Percentiles rank a stretch among this genome's conserved stretches.
Evolutionary conservation across 2,329 filamentous ascomycete species (phyloP).

Genomic region (Periglandula ipomoeae): DNA sequence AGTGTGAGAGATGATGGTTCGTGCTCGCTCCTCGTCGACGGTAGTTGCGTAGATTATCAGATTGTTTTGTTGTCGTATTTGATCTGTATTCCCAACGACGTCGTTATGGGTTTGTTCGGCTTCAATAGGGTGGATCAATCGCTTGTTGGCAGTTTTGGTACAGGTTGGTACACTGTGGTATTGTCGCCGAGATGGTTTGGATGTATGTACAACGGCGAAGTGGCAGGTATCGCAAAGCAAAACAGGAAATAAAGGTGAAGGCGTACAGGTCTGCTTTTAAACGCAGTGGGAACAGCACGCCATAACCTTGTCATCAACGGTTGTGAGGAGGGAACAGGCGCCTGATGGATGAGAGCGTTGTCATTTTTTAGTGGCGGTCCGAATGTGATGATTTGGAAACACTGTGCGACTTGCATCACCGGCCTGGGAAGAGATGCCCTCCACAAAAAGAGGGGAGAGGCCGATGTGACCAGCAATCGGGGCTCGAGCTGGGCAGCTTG

Average conservation of each 20-base stretch:
- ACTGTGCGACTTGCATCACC: slow-evolving; percentile 1
- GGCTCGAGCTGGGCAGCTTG: background rate
- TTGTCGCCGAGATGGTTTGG: no score
- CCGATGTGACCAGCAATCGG: no score
- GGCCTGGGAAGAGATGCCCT: background rate
- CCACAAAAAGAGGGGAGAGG: background rate
- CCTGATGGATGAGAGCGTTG: background rate
- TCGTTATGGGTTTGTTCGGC: no score
- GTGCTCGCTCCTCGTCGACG: no score
- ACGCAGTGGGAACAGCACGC: background rate
- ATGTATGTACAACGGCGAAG: no score
- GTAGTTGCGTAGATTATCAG: background rate
- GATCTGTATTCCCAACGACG: no score
- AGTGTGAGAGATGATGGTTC: no score
- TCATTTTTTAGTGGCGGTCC: slow-evolving; percentile 3
- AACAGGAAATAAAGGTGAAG: background rate
- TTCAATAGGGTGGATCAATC: no score
- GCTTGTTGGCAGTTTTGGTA: no score
- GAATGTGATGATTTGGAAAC: slow-evolving; percentile 2
- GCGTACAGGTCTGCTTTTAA: background rate
- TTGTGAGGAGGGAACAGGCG: background rate
- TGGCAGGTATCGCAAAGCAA: background rate
- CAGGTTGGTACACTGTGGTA: no score
- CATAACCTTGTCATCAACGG: background rate
- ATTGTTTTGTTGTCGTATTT: no score